Evolutionary conservation across 2,329 filamentous ascomycete species (phyloP).

Genomic region (Coniella lustricola): DNA sequence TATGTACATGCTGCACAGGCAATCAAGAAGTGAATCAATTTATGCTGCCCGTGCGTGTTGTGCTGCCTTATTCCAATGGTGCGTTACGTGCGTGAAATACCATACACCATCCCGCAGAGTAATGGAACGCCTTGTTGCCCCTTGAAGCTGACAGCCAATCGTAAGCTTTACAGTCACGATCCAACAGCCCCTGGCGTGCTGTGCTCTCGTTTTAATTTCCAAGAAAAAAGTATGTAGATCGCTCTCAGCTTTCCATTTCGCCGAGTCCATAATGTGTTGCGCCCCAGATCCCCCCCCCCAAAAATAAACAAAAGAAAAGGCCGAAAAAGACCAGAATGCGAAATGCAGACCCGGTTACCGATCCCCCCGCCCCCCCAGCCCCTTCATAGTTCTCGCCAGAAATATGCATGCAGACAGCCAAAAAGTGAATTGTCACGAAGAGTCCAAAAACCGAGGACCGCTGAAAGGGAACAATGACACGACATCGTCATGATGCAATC

Average conservation of each 20-base stretch:
- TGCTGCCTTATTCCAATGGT: neutral
- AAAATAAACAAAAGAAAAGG: too few relatives aligned
- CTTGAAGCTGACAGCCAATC: too few relatives aligned
- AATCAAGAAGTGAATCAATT: too few relatives aligned
- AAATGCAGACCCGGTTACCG: too few relatives aligned
- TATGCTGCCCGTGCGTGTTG: neutral
- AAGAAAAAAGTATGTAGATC: neutral
- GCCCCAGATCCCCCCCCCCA: neutral
- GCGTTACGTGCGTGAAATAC: neutral
- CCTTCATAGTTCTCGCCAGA: too few relatives aligned
- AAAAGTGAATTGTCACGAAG: neutral
- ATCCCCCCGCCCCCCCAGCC: too few relatives aligned
- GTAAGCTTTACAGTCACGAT: neutral
- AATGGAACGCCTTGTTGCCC: neutral
- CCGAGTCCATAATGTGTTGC: neutral
- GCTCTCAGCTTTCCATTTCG: neutral
- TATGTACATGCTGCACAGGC: neutral
- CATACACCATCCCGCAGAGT: neutral
- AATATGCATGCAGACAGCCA: too few relatives aligned
- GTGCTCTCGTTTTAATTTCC: conserved; percentile 17
- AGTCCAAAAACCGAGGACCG: neutral
- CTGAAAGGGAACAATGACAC: neutral
- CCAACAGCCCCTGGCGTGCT: neutral
- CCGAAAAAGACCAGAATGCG: too few relatives aligned
- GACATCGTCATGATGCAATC: neutral